Evolutionary conservation across 176 grass and related monocot genomes (phyloP).

Genomic region (Eremochloa ophiuroides): DNA sequence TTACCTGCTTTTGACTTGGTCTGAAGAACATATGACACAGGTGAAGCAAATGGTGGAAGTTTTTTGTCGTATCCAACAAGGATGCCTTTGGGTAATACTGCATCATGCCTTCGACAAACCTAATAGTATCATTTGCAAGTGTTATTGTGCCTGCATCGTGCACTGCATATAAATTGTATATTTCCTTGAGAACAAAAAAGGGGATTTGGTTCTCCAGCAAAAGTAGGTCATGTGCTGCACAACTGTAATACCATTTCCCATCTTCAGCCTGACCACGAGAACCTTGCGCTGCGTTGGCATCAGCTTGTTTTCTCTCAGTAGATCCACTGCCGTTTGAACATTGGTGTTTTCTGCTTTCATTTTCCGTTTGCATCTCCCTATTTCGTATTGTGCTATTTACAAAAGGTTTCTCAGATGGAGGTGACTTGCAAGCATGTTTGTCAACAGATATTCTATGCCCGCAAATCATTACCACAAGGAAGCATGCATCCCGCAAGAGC

Average conservation of each 20-base stretch:
- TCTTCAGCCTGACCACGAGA: neutral
- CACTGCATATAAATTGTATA: neutral
- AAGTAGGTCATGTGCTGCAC: neutral
- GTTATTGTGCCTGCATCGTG: neutral
- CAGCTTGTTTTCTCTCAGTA: neutral
- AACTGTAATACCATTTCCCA: neutral
- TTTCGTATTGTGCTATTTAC: too few species aligned
- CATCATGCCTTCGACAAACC: neutral
- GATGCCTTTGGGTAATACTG: neutral
- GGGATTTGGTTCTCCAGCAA: neutral
- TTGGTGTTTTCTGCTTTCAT: too few species aligned
- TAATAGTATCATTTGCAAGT: neutral
- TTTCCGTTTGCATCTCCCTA: too few species aligned
- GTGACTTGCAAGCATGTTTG: neutral
- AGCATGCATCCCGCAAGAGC: neutral
- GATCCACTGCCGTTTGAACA: neutral
- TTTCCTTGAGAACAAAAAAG: neutral
- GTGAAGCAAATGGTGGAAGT: neutral
- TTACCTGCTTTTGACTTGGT: neutral
- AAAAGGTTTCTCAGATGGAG: neutral
- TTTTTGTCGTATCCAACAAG: neutral
- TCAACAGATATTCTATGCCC: neutral
- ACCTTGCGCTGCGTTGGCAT: neutral
- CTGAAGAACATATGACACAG: conserved; percentile 7
- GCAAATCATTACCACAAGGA: neutral